Evolutionary conservation across 2,329 filamentous ascomycete species (phyloP).

Genomic region (Fusarium pininemorale): DNA sequence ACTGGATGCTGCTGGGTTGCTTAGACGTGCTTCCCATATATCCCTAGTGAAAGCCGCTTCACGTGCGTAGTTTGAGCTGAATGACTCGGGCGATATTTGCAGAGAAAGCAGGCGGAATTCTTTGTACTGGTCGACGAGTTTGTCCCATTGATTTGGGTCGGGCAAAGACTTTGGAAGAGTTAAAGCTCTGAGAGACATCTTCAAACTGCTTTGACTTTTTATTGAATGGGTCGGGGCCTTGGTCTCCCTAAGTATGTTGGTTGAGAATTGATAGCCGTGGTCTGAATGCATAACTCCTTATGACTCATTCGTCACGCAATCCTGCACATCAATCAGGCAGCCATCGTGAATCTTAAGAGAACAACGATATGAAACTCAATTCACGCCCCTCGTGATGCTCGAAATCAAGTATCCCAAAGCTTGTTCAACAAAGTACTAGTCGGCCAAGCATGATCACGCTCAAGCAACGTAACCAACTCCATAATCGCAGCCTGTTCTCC

Average conservation of each 20-base stretch:
- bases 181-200: not conserved
- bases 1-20: not conserved
- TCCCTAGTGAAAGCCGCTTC: not conserved
- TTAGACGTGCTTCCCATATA: conserved; percentile 5
- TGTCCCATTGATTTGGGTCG: not conserved
- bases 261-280: not conserved
- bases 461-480: conserved; percentile 6
- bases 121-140: conserved; percentile 4
- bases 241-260: rapidly evolving
- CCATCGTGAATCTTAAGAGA: not conserved
- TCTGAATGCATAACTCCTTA: rapidly evolving
- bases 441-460: conserved; percentile 26
- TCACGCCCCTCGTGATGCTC: not conserved
- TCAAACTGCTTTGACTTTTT: rapidly evolving
- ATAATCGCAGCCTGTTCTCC: conserved; percentile 10
- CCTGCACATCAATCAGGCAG: not conserved
- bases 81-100: conserved; percentile 13
- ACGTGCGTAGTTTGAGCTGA: conserved; percentile 13
- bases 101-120: conserved; percentile 19
- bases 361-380: rapidly evolving
- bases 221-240: rapidly evolving
- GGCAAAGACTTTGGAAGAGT: not conserved
- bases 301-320: not conserved
- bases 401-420: not conserved
- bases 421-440: not conserved